Conservation (phyloP, 345 rosid genomes). For the Angophora floribunda region DNA sequence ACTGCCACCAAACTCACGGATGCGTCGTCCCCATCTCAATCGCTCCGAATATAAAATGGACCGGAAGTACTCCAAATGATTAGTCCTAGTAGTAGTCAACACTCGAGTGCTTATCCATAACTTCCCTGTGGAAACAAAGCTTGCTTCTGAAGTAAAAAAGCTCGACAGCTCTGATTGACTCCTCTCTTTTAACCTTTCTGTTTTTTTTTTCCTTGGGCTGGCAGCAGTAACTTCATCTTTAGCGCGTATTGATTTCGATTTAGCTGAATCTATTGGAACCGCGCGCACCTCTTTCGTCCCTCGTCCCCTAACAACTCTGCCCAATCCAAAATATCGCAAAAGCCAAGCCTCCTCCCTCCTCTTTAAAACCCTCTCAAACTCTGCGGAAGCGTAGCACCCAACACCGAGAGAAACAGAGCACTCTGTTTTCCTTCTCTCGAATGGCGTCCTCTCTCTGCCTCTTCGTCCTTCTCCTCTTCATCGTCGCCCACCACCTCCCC, state of each 20-base stretch:
- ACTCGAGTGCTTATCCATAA: not conserved
- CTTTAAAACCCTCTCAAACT: not conserved
- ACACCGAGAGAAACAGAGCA: not conserved
- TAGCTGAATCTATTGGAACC: not conserved
- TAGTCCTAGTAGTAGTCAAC: not conserved
- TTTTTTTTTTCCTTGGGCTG: not conserved
- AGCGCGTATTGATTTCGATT: not conserved
- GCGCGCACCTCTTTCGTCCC: not conserved
- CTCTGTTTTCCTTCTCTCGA: not conserved
- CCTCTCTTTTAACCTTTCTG: not conserved
- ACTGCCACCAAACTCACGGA: not conserved
- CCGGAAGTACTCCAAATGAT: not conserved
- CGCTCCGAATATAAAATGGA: not conserved
- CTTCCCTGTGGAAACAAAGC: not conserved
- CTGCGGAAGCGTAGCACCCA: not conserved
- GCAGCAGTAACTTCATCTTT: not conserved
- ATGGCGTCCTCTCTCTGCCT: slow-evolving; percentile 24
- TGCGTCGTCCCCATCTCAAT: not conserved
- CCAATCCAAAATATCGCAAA: not conserved
- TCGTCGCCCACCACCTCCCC: not conserved
- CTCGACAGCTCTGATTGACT: not conserved
- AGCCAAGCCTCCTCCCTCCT: not conserved
- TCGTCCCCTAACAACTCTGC: not conserved
- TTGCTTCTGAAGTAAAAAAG: not conserved
- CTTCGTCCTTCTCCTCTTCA: slow-evolving; percentile 18